A percentile compares a stretch with the other conserved stretches of the same genome.
These are phyloP conservation scores for Kwoniella dejecticola DNA, from an alignment of 768 basidiomycete species.

Conservation along the genomic window DNA sequence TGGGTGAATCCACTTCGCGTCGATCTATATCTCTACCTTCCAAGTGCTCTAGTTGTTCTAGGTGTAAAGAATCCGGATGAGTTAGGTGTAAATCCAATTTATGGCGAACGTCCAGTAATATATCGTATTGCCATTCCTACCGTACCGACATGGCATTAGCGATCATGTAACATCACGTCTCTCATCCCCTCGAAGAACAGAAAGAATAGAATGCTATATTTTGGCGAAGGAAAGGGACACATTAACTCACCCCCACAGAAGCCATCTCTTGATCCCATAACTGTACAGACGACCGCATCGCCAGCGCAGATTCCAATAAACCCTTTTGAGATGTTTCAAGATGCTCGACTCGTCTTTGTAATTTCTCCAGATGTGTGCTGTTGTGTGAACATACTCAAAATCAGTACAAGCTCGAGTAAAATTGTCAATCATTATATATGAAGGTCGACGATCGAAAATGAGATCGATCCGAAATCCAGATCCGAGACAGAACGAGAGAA, in stretches of 20 bases:
- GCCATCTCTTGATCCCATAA: conserved; percentile 38
- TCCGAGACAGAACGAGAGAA: too few species aligned
- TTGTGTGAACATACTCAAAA: too few species aligned
- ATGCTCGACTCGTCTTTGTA: conserved; percentile 26
- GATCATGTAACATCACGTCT: conserved; percentile 5
- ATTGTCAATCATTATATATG: too few species aligned
- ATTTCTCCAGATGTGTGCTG: conserved; percentile 18
- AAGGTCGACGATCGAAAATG: too few species aligned
- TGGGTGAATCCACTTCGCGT: conserved; percentile 2
- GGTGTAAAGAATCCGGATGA: not conserved
- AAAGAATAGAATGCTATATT: too few species aligned
- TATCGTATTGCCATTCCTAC: conserved; percentile 41
- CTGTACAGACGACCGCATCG: conserved; percentile 28
- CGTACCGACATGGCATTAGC: not conserved
- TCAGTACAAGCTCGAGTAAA: too few species aligned
- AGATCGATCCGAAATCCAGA: too few species aligned
- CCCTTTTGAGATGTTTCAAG: conserved; percentile 32
- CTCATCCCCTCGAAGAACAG: too few species aligned
- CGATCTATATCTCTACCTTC: not conserved
- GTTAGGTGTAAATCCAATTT: conserved; percentile 17
- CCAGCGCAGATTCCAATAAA: conserved; percentile 30
- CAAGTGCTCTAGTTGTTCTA: not conserved
- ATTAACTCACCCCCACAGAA: conserved; percentile 22
- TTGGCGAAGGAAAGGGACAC: not conserved
- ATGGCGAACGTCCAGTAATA: conserved; percentile 36